Evolutionary conservation across 768 basidiomycete species (phyloP).

Genomic region (Xanthoconium stramineum): DNA sequence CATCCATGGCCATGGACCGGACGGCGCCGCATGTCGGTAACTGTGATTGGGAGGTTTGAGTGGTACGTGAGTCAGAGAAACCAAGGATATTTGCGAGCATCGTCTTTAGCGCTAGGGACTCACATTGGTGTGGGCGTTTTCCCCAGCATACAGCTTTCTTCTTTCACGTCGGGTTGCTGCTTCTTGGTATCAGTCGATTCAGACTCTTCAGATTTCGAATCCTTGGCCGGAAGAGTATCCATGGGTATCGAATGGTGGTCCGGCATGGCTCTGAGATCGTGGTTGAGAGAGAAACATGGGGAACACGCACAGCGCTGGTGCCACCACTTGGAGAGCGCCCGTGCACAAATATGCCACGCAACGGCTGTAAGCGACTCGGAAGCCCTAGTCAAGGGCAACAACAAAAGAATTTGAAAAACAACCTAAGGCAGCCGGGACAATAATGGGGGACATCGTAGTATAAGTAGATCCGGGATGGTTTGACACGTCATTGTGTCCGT

Average conservation of each 20-base stretch:
- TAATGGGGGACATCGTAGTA: no score
- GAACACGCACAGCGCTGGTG: neutral
- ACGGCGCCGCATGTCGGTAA: conserved; percentile 38
- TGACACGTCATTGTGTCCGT: no score
- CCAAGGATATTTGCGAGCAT: neutral
- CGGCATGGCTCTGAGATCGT: conserved; percentile 8
- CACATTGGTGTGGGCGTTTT: conserved; percentile 24
- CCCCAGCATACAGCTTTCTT: neutral
- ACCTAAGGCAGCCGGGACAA: no score
- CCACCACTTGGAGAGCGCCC: conserved; percentile 6
- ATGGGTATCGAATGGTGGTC: conserved; percentile 21
- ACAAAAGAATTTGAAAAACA: no score
- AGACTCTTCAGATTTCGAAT: neutral
- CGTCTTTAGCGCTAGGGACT: neutral
- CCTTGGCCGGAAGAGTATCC: neutral
- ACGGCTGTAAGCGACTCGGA: neutral
- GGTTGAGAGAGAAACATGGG: conserved; percentile 1
- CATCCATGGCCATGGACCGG: conserved; percentile 43
- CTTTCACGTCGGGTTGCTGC: neutral
- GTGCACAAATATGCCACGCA: conserved; percentile 4
- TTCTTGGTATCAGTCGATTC: neutral
- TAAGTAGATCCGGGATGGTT: no score
- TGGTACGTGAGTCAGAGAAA: neutral
- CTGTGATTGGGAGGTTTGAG: conserved; percentile 10
- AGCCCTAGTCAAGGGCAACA: neutral